Base-by-base conservation (phyloP, 2,329 filamentous ascomycete species). In the Fusarium sp. region DNA sequence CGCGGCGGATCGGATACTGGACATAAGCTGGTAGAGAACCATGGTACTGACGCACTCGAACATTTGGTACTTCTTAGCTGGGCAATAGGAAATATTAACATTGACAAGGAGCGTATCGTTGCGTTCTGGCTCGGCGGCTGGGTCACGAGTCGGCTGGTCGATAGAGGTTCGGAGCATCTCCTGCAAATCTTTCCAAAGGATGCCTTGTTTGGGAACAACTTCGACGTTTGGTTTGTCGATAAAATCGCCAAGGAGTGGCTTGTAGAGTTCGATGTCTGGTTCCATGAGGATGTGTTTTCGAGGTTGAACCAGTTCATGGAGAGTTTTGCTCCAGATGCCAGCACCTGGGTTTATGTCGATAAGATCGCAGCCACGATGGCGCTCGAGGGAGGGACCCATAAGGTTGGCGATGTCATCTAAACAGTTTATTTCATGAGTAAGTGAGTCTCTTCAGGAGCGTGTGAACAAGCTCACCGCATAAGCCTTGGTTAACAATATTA, bases 221-320 rank as follows among this genome's bases (percentile, higher is more conserved):
- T 81, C 80, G 6, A 84, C 83, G 55, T 85, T 83, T 4, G 84
- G 80, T 8, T 81, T 81, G 2, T 84, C 75, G 9, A 88, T 78
- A 3, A 94, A 82, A 0, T 87, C 83, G 20, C 86, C 74, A 25
- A 97, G 87, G 65, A 91, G 89, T 0, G 87, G 83, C 2, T 81
- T 68, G 77, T 92, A 95, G 6, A 86, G 74, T 0, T 83, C 80
- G 4, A 81, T 78, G 34, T 92, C 87, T 5, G 90, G 89, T 76
- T 98, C 95, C 80, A 98, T 85, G 44, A 99, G 84, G 46, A 98
- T 82, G 82, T 99, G 96, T 8, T 88, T 90, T 61, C 94, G 90
- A 7, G 95, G 95, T 74, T 93, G 82, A 10, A 99, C 84, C 47
- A 87, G 82, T 0, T 93, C 85, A 77, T 97, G 90, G 1, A 98